A percentile compares a stretch with the other conserved stretches of the same genome.
Evolutionary conservation across 768 basidiomycete genomes (phyloP).

Genomic region (Suillus tomentosus): DNA sequence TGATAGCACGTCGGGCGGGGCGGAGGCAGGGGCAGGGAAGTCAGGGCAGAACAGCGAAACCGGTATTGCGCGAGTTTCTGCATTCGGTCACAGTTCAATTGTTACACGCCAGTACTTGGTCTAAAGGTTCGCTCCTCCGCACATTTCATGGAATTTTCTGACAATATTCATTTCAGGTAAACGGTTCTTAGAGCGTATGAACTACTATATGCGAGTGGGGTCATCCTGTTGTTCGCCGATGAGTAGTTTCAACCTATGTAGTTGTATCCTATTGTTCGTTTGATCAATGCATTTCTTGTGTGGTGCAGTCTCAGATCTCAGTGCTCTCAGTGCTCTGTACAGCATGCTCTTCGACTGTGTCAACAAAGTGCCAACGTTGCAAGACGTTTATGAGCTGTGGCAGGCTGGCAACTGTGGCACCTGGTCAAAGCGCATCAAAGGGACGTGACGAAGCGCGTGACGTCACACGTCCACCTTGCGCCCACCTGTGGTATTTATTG

Average conservation of each 20-base stretch:
- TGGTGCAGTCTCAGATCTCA: slow-evolving; percentile 1
- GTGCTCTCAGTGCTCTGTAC: background rate
- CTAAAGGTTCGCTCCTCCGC: background rate
- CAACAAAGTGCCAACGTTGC: background rate
- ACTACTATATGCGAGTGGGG: slow-evolving; percentile 15
- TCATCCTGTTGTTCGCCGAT: slow-evolving; percentile 20
- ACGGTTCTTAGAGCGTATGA: slow-evolving; percentile 10
- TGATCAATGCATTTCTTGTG: slow-evolving; percentile 26
- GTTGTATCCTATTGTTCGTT: slow-evolving; percentile 25
- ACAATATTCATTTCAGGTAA: background rate
- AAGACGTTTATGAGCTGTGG: background rate
- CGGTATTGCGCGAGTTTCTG: background rate
- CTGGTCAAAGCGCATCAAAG: slow-evolving; percentile 12
- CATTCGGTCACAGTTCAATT: background rate
- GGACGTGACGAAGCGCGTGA: slow-evolving; percentile 33
- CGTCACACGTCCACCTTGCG: slow-evolving; percentile 29
- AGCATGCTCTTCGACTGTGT: background rate
- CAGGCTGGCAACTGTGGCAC: background rate
- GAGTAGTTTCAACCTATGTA: slow-evolving; percentile 31
- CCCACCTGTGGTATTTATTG: slow-evolving; percentile 22
- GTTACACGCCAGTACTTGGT: background rate
- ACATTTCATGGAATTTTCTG: no score
- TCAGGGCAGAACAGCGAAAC: slow-evolving; percentile 5
- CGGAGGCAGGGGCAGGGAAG: slow-evolving; percentile 33
- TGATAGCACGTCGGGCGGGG: slow-evolving; percentile 71